Evolutionary conservation across 2,329 filamentous ascomycete genomes (phyloP), one percentile per base, ranked within the genome.

Genomic region (Macrophomina tecta): DNA sequence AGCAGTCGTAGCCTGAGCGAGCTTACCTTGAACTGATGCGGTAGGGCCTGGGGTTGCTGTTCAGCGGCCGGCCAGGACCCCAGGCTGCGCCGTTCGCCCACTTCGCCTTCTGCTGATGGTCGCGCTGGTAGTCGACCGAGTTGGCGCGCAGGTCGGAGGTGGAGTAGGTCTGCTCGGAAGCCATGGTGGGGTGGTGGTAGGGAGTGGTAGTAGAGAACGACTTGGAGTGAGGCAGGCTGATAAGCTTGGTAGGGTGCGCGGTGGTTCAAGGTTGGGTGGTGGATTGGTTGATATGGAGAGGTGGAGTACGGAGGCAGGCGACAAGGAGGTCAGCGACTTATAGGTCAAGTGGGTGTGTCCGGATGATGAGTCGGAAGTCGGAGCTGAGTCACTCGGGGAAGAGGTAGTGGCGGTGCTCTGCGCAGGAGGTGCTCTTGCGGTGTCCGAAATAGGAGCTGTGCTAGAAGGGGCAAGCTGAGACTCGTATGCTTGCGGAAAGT

Each of bases 111-210:
- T 77, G 81, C 70, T 81, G 79, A 73, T 82, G 81, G 73, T 81
- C 81, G 73, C 83, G 83, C 71, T 82, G 81, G 77, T 79, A 83
- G 71, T 85, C 83, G 73, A 83, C 83, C 73, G 84, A 81, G 70
- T 78, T 78, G 75, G 81, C 82, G 74, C 86, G 85, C 69, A 88
- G 80, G 74, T 88, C 86, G 75, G 77, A 74, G 72, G 81, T 82
- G 66, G 78, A 76, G 73, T 82, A 77, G 73, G 79, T 76, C 75
- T 82, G 81, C 71, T 82, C 79, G 72, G 80, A 75, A 70, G 81
- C 78, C 81, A 83, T 83, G 75, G 56, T 73, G 70, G 67, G 66
- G 70, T 68, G 75, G 40, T 73, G 70, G 64, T 67, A 69, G 65
- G 67, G 62, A 38, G 45, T 62, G 52, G 60, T 34, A 68, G 36